phyloP scores from a whole-genome alignment of 1,139 yeast genomes.

The Taphrina populina region DNA sequence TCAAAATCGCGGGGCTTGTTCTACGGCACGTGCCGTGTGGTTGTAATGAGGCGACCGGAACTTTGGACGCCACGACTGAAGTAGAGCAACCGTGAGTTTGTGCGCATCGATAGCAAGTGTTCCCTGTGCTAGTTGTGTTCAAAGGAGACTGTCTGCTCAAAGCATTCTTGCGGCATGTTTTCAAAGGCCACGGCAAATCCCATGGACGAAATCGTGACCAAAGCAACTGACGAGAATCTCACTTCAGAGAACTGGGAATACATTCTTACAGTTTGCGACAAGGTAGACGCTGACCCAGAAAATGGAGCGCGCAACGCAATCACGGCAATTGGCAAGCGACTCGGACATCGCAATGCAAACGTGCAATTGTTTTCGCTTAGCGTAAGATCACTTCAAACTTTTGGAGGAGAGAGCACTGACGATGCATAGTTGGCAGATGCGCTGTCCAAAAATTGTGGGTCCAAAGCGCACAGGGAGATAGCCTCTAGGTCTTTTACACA shows the following conservation, averaged over 20 bases:
- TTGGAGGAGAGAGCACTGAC: not conserved
- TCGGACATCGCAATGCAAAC: slow-evolving; percentile 70
- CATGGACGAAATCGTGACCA: slow-evolving; percentile 44
- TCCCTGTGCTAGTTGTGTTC: too few relatives aligned
- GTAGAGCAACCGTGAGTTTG: too few relatives aligned
- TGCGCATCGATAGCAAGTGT: too few relatives aligned
- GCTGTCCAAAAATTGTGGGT: slow-evolving; percentile 90
- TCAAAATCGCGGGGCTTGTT: too few relatives aligned
- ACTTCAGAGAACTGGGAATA: slow-evolving; percentile 83
- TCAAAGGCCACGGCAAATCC: slow-evolving; percentile 27
- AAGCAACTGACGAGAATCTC: slow-evolving; percentile 83
- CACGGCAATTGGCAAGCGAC: slow-evolving; percentile 53
- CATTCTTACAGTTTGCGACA: slow-evolving; percentile 79
- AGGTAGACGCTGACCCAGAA: slow-evolving; percentile 72
- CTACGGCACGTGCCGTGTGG: too few relatives aligned
- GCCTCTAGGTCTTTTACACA: slow-evolving; percentile 68
- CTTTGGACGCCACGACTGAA: too few relatives aligned
- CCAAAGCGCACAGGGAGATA: slow-evolving; percentile 76
- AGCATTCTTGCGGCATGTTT: slow-evolving; percentile 13
- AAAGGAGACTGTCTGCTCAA: not conserved
- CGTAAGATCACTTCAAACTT: slow-evolving; percentile 31
- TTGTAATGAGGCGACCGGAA: too few relatives aligned
- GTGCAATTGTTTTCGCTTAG: slow-evolving; percentile 72
- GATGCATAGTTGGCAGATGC: slow-evolving; percentile 56
- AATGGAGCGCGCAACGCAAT: slow-evolving; percentile 57